Evolutionary conservation across 2,329 filamentous ascomycete genomes (phyloP).

Genomic region (Penicillium sumatraense): DNA sequence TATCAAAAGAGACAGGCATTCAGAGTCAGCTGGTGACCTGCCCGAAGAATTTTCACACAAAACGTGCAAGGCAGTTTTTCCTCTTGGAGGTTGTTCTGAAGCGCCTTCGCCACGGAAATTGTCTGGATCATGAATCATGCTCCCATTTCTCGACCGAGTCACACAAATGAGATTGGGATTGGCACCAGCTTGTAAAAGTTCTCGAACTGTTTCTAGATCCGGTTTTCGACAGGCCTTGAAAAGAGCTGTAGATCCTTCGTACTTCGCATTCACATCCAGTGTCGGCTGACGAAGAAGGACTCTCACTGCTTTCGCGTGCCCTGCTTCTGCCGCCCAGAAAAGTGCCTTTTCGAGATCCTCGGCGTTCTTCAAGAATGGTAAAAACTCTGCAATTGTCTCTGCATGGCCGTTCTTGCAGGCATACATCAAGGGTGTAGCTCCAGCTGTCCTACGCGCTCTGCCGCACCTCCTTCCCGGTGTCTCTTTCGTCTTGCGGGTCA

Average conservation of each 20-base stretch:
- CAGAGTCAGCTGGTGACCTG: neutral
- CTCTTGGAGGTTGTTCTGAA: no score
- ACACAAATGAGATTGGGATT: constrained; percentile 7
- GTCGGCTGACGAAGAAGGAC: constrained; percentile 7
- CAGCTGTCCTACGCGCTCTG: neutral
- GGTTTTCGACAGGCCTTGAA: constrained; percentile 2
- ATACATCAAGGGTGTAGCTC: constrained; percentile 11
- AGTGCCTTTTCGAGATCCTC: constrained; percentile 1
- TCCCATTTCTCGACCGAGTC: no score
- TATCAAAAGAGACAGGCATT: constrained; percentile 6
- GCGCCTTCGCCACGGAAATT: no score
- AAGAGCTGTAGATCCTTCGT: neutral
- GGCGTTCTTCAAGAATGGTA: constrained; percentile 1
- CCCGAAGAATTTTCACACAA: neutral
- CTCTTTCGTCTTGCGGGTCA: constrained; percentile 14
- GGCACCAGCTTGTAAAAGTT: constrained; percentile 8
- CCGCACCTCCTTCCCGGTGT: neutral
- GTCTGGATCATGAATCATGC: no score
- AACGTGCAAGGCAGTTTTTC: constrained; percentile 11
- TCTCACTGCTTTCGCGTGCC: constrained; percentile 4
- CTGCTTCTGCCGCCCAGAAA: constrained; percentile 7
- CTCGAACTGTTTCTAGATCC: constrained; percentile 6
- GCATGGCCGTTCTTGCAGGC: constrained; percentile 11
- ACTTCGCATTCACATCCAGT: neutral
- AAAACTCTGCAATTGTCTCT: constrained; percentile 6